Conservation (phyloP, 345 rosid genomes). For the Orychophragmus violaceus region DNA sequence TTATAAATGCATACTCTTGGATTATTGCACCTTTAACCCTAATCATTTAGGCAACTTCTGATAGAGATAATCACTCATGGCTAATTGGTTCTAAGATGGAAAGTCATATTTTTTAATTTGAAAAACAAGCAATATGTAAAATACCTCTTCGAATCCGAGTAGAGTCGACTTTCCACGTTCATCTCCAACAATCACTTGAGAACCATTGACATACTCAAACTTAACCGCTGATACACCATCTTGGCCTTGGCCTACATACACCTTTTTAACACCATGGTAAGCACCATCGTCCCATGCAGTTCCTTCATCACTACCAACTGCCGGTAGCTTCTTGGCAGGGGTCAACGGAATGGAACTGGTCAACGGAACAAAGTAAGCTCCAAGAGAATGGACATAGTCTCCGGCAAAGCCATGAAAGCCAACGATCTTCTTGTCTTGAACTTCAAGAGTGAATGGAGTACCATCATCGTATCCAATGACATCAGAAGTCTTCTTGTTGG, state of each 20-base stretch:
- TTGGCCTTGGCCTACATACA: conserved; percentile 21
- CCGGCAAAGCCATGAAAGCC: conserved; percentile 27
- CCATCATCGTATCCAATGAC: conserved; percentile 12
- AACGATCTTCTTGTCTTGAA: conserved; percentile 16
- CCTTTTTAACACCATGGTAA: conserved; percentile 22
- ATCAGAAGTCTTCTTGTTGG: conserved; percentile 22
- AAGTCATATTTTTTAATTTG: background rate
- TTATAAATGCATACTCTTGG: background rate
- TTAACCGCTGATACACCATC: conserved; percentile 19
- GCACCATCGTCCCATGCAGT: conserved; percentile 31
- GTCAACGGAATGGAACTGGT: background rate
- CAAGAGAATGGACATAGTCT: conserved; percentile 13
- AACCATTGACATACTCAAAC: conserved; percentile 17
- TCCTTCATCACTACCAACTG: conserved; percentile 21
- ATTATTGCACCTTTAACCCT: background rate
- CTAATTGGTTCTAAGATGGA: background rate
- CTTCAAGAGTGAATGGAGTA: conserved; percentile 15
- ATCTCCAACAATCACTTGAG: background rate
- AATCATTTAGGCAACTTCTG: background rate
- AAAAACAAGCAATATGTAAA: background rate
- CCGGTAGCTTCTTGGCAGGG: conserved; percentile 2
- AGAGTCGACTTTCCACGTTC: conserved; percentile 18
- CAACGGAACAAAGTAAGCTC: conserved; percentile 24
- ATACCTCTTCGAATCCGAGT: conserved; percentile 25
- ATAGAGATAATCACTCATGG: background rate